phyloP scores from a whole-genome alignment of 1,139 yeast species.

The Nakaseomyces sp. region DNA sequence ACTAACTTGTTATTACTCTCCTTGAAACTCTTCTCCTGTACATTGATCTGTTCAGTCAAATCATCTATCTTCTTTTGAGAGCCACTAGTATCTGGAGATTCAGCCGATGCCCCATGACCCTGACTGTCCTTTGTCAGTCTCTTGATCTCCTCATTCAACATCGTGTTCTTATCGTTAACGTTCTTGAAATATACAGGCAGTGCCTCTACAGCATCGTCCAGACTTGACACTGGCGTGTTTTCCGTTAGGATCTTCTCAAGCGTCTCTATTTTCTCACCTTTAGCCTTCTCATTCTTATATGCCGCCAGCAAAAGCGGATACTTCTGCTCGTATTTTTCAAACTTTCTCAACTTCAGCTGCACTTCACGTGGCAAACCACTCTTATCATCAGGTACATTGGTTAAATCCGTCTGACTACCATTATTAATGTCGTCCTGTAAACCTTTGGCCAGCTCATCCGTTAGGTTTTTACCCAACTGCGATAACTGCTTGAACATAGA shows the following conservation, averaged over 20 bases:
- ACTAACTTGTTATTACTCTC: not conserved
- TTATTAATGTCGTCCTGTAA: slow-evolving; percentile 22
- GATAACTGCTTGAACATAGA: slow-evolving; percentile 53
- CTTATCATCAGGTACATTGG: slow-evolving; percentile 22
- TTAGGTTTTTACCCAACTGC: slow-evolving; percentile 55
- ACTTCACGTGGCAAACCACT: slow-evolving; percentile 46
- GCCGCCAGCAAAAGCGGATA: slow-evolving; percentile 80
- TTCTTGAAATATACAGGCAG: slow-evolving; percentile 65
- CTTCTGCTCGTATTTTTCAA: slow-evolving; percentile 79
- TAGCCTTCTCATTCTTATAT: slow-evolving; percentile 69
- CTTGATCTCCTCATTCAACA: slow-evolving; percentile 39
- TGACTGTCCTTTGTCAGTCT: slow-evolving; percentile 22
- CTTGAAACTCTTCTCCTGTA: not conserved
- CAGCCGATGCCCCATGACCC: slow-evolving; percentile 9
- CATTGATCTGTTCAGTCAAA: slow-evolving; percentile 7
- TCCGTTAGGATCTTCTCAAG: slow-evolving; percentile 72
- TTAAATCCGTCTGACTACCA: slow-evolving; percentile 12
- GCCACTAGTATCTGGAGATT: slow-evolving; percentile 13
- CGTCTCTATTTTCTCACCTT: slow-evolving; percentile 48
- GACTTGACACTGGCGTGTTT: slow-evolving; percentile 68
- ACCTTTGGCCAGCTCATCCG: slow-evolving; percentile 44
- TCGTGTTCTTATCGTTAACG: slow-evolving; percentile 49
- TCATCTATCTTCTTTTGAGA: slow-evolving; percentile 8
- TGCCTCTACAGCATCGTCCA: slow-evolving; percentile 44
- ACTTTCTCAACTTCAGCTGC: slow-evolving; percentile 59